Conservation (phyloP, 805 yeast genomes). For the Wickerhamomyces hampshirensis region DNA sequence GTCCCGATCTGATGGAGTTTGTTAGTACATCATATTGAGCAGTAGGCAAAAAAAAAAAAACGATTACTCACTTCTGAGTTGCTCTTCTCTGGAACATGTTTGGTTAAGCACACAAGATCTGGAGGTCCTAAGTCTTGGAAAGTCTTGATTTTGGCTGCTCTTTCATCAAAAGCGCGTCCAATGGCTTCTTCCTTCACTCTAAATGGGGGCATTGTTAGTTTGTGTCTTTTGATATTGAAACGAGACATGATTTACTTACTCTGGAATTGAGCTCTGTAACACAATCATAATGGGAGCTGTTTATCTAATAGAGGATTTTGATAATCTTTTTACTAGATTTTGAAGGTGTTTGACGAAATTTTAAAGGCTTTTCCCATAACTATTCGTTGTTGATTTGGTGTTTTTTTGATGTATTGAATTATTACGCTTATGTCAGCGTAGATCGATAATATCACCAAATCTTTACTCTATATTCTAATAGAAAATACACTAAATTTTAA, state of each 20-base stretch:
- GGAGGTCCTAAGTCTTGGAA: conserved; percentile 73
- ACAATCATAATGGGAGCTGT: conserved; percentile 23
- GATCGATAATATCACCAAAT: no score
- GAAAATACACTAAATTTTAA: no score
- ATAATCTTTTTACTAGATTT: no score
- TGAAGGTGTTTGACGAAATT: no score
- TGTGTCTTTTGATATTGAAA: conserved; percentile 1
- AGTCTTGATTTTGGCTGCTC: conserved; percentile 54
- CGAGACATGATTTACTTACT: conserved; percentile 31
- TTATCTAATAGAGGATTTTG: no score
- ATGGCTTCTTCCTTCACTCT: conserved; percentile 54
- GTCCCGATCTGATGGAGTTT: conserved; percentile 47
- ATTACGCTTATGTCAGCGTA: no score
- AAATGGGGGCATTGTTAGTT: conserved; percentile 16
- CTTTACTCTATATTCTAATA: no score
- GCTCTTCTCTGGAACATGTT: conserved; percentile 59
- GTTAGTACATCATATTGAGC: conserved; percentile 12
- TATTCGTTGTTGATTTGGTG: no score
- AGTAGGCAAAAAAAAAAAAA: no score
- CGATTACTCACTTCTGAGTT: conserved; percentile 12
- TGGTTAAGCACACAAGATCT: conserved; percentile 56
- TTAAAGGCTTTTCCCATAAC: no score
- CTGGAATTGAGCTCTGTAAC: conserved; percentile 62
- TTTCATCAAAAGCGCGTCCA: conserved; percentile 57
- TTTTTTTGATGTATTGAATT: no score